phyloP scores from a whole-genome alignment of 352 stramenopile species.

The Pythium plurisporium region DNA sequence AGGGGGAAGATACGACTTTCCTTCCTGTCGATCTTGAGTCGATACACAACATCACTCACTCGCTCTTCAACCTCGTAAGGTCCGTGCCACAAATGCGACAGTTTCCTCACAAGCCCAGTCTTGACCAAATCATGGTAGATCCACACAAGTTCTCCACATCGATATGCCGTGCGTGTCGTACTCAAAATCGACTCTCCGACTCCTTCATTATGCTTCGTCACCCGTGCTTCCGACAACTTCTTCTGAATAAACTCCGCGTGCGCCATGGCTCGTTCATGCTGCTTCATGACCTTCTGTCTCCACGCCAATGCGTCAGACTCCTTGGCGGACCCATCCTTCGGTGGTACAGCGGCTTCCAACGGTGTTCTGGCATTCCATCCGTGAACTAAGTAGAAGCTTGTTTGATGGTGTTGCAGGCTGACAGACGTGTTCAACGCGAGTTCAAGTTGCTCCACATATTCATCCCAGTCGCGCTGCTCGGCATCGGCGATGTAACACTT shows the following conservation, averaged over 20 bases:
- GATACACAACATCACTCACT: constrained; percentile 2
- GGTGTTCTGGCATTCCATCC: constrained; percentile 6
- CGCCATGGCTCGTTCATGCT: constrained; percentile 4
- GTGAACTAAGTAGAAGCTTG: constrained; percentile 13
- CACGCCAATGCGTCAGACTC: background rate
- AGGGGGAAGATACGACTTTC: no score
- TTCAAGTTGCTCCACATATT: constrained; percentile 5
- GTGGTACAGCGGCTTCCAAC: background rate
- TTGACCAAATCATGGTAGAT: constrained; percentile 16
- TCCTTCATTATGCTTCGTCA: background rate
- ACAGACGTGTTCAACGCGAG: constrained; percentile 18
- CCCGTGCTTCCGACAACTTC: constrained; percentile 13
- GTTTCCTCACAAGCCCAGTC: background rate
- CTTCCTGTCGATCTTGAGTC: constrained; percentile 7
- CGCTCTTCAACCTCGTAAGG: constrained; percentile 6
- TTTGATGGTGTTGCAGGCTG: background rate
- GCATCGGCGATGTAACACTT: constrained; percentile 10
- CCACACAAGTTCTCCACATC: constrained; percentile 4
- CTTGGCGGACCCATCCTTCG: background rate
- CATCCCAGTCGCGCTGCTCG: constrained; percentile 14
- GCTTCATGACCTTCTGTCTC: background rate
- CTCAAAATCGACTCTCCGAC: background rate
- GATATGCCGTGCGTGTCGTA: constrained; percentile 1
- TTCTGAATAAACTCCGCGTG: constrained; percentile 2
- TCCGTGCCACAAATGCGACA: constrained; percentile 13